Conservation (phyloP, 2,329 filamentous ascomycete genomes). For the Neofusicoccum kwambonambiense region DNA sequence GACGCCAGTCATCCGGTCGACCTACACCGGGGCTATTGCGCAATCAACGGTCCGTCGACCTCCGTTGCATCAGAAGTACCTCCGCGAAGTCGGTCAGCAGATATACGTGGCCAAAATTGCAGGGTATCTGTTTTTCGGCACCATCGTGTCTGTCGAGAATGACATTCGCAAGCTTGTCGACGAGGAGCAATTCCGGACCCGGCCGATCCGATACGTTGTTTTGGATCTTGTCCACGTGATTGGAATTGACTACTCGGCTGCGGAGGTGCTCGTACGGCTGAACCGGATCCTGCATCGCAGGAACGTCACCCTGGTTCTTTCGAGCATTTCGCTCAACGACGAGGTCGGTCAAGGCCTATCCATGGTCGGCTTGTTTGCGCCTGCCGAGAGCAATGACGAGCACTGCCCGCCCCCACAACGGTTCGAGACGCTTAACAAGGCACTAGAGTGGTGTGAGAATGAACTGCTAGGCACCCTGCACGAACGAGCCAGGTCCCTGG, state of each 20-base stretch:
- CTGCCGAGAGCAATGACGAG: slow-evolving; percentile 66
- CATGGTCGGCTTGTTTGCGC: slow-evolving; percentile 76
- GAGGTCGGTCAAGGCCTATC: slow-evolving; percentile 75
- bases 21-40: slow-evolving; percentile 85
- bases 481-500: slow-evolving; percentile 33
- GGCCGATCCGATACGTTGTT: slow-evolving; percentile 85
- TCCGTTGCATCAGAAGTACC: slow-evolving; percentile 81
- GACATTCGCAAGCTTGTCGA: slow-evolving; percentile 79
- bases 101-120: slow-evolving; percentile 89
- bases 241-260: slow-evolving; percentile 92
- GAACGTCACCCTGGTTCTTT: slow-evolving; percentile 77
- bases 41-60: slow-evolving; percentile 91
- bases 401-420: slow-evolving; percentile 55
- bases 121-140: slow-evolving; percentile 97
- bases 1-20: slow-evolving; percentile 82
- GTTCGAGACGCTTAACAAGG: slow-evolving; percentile 87
- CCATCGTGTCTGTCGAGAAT: slow-evolving; percentile 91
- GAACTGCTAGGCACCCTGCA: slow-evolving; percentile 71
- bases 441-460: slow-evolving; percentile 92
- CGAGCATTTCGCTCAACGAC: slow-evolving; percentile 73
- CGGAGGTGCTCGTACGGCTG: slow-evolving; percentile 91
- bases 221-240: slow-evolving; percentile 87
- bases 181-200: slow-evolving; percentile 72
- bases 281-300: slow-evolving; percentile 77
- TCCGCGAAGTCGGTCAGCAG: slow-evolving; percentile 81